Percentiles rank a stretch among this genome's conserved stretches.
Evolutionary conservation across 495 filamentous ascomycete genomes (phyloP).

Genomic region (Xylaria scruposa): DNA sequence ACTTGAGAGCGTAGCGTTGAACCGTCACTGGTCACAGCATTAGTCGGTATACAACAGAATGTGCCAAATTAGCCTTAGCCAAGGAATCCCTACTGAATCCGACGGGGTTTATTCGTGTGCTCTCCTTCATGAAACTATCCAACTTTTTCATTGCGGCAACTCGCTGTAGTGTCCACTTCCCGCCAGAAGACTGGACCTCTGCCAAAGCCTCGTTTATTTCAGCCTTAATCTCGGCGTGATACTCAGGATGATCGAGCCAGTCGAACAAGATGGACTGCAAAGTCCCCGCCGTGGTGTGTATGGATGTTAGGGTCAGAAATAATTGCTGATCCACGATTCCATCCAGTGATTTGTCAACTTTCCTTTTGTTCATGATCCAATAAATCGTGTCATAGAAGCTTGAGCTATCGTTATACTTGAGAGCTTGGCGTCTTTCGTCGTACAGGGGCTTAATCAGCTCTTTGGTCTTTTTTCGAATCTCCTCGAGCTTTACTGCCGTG

Average conservation of each 20-base stretch:
- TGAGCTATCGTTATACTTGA: neutral
- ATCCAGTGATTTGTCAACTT: neutral
- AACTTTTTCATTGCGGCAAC: constrained; percentile 18
- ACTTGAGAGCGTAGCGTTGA: neutral
- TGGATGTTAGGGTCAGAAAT: constrained; percentile 13
- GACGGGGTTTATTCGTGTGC: constrained; percentile 4
- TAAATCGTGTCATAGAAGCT: constrained; percentile 13
- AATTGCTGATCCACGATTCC: constrained; percentile 12
- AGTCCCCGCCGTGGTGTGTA: constrained; percentile 5
- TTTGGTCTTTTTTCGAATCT: constrained; percentile 10
- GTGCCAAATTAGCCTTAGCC: neutral
- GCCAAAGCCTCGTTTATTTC: constrained; percentile 16
- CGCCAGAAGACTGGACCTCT: constrained; percentile 8
- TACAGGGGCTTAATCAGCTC: constrained; percentile 9
- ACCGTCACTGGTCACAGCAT: neutral
- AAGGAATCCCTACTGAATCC: constrained; percentile 28
- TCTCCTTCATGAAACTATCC: constrained; percentile 21
- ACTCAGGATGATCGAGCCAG: constrained; percentile 11
- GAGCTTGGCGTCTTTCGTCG: neutral
- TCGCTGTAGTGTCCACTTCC: constrained; percentile 8
- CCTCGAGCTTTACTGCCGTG: neutral
- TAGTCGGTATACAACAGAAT: neutral
- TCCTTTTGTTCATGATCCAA: constrained; percentile 4
- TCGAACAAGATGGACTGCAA: constrained; percentile 21
- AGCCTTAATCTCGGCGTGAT: constrained; percentile 13